phyloP scores from a whole-genome alignment of 2,329 filamentous ascomycete genomes.

The Leptodontidium sp. region DNA sequence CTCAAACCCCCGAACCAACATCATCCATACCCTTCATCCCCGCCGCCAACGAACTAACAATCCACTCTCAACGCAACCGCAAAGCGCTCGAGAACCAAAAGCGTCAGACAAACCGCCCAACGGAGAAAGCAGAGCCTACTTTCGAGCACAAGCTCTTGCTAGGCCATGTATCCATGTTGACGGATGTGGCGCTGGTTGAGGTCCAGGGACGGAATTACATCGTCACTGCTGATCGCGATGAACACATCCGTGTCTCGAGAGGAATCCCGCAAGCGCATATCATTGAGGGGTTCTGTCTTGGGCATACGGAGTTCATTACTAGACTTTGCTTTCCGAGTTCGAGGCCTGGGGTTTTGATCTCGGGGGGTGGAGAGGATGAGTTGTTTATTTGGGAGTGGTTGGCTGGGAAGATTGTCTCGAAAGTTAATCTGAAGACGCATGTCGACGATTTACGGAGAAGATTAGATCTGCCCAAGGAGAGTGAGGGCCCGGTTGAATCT shows the following conservation, averaged over 20 bases:
- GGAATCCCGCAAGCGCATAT: conserved; percentile 84
- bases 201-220: conserved; percentile 64
- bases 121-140: conserved; percentile 48
- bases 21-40: conserved; percentile 52
- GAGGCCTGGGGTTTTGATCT: conserved; percentile 72
- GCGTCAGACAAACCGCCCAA: conserved; percentile 49
- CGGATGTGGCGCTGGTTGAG: conserved; percentile 71
- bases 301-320: conserved; percentile 86
- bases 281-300: conserved; percentile 89
- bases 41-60: conserved; percentile 65
- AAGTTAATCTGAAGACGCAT: conserved; percentile 58
- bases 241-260: conserved; percentile 89
- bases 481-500: conserved; percentile 23
- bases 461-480: conserved; percentile 3
- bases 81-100: conserved; percentile 67
- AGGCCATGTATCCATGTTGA: conserved; percentile 95
- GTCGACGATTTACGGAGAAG: conserved; percentile 53
- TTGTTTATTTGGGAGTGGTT: conserved; percentile 86
- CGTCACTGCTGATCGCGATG: conserved; percentile 73
- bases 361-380: conserved; percentile 84
- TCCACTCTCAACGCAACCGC: conserved; percentile 70
- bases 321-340: conserved; percentile 71
- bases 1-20: conserved; percentile 33
- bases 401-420: conserved; percentile 56
- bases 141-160: conserved; percentile 84